Evolutionary conservation across 1,139 yeast species (phyloP), one percentile per base, ranked within the genome.

Genomic region (Geotrichum fermentans): DNA sequence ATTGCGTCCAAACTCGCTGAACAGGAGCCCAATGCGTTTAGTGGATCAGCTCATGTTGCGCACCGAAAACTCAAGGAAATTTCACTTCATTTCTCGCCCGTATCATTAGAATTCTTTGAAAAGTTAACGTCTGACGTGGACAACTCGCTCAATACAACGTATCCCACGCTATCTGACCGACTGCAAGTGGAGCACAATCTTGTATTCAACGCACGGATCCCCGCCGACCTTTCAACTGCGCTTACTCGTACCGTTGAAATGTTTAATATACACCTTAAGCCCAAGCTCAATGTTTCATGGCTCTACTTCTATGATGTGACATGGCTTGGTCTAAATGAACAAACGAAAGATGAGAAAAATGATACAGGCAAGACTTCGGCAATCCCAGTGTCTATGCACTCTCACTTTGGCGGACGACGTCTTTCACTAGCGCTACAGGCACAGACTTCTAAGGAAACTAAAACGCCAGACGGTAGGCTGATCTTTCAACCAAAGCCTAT

Each of bases 261-360:
- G 2, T 67, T 66, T 45, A 55, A 55, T 20, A 57, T 56, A 30
- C 58, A 58, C 40, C 52, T 67, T 22, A 51, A 60, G 36, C 61
- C 65, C 2, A 62, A 61, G 8, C 54, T 65, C 7, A 62, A 68
- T 45, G 56, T 66, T 7, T 62, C 72, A 2, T 77, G 73, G 36
- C 60, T 87, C 38, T 83, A 76, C 58, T 82, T 82, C 59, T 81
- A 83, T 61, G 82, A 86, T 57, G 80, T 81, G 0, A 72, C 73
- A 32, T 87, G 96, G 96, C 68, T 87, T 8, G 73, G 75, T 17
- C 65, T 83, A 4, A 76, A 75, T 3, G 66, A 69, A 11, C 61
- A 59, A 18, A 57, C 55, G 4, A 49, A 40, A 28, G 50, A 40
- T 14, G 55, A 36, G 3, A 52, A 40, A 14, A 50, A 46, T 6